A percentile compares a stretch with the other conserved stretches of the same genome.
Conservation (phyloP, 2,329 filamentous ascomycete genomes). For the Arthrobotrys sinensis region DNA sequence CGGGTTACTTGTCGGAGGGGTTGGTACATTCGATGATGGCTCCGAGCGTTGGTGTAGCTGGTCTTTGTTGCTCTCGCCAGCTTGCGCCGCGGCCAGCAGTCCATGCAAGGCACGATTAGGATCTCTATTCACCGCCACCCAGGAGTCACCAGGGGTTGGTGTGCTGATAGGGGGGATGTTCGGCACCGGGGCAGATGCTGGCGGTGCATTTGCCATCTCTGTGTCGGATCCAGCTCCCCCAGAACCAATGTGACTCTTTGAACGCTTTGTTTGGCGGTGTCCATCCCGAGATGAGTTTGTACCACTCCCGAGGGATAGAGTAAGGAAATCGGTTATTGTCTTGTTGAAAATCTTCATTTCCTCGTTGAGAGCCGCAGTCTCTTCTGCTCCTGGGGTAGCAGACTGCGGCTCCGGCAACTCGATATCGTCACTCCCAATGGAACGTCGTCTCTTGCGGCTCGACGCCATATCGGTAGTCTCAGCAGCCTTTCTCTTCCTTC, state of each 20-base stretch:
- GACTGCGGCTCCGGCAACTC: constrained; percentile 28
- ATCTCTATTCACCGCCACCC: constrained; percentile 59
- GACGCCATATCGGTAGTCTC: constrained; percentile 55
- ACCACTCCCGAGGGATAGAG: constrained; percentile 40
- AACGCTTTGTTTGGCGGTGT: constrained; percentile 54
- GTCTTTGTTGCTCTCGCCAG: constrained; percentile 44
- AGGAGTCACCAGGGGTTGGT: constrained; percentile 48
- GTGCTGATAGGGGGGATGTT: constrained; percentile 17
- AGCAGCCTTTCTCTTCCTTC: constrained; percentile 54
- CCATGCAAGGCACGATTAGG: constrained; percentile 46
- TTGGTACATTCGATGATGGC: constrained; percentile 44
- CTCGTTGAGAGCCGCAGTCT: constrained; percentile 42
- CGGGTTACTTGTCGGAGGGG: constrained; percentile 41
- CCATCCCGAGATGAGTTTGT: constrained; percentile 46
- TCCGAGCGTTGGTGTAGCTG: constrained; percentile 49
- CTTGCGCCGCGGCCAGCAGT: constrained; percentile 51
- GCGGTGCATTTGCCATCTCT: constrained; percentile 52
- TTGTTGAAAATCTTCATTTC: constrained; percentile 61
- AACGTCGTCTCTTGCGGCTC: constrained; percentile 54
- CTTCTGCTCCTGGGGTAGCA: constrained; percentile 43
- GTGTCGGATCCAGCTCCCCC: constrained; percentile 53
- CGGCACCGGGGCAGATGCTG: constrained; percentile 24
- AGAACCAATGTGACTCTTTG: constrained; percentile 54
- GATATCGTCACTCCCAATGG: constrained; percentile 51
- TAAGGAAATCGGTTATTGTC: constrained; percentile 58